Evolutionary conservation across 2,329 filamentous ascomycete species (phyloP), one percentile per base, ranked within the genome.

Genomic region (Didymella exigua): DNA sequence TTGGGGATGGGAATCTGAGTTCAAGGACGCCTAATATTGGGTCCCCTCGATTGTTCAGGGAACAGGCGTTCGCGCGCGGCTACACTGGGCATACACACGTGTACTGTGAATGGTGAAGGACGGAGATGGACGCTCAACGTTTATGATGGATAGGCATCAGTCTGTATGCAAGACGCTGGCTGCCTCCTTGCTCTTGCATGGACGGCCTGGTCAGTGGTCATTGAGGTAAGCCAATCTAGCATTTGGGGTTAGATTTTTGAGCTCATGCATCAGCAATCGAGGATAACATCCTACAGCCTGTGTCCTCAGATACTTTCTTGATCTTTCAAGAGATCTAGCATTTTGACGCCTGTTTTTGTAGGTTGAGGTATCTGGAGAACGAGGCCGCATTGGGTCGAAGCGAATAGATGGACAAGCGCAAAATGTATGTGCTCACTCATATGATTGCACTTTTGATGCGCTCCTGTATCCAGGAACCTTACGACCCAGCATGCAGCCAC

Each of bases 61-160:
- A 42, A 42, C 23, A 40, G 24, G 27, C 30, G 18, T 33, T 49
- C 33, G 45, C 33, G 38, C 21, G 51, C 44, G 26, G 51, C 38
- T 54, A 14, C 27, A 29, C 18, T 45, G 19, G 21, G 33, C 21
- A 23, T 26, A 33, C 10, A 18, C 33, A 45, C 21, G 33, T 49
- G 51, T 10, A 18, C 19, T 49, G 51, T 10, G 24, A 19, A 44
- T n/a, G 4, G 16, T 43, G 13, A 11, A 24, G 10, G 26, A n/a
- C 26, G 33, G 38, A 40, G 31, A 27, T 23, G 38, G 29, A 40
- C 21, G 33, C 36, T 38, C 6, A 30, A 24, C 26, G n/a, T 44
- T 18, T 14, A 31, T 26, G n/a, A 34, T 34, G 42, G 18, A 16
- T 16, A 18, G 21, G 16, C 31, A 18, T 13, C 23, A 13, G 29